phyloP scores from a whole-genome alignment of 1,284 basidiomycete species.

The Tilletia setariae region DNA sequence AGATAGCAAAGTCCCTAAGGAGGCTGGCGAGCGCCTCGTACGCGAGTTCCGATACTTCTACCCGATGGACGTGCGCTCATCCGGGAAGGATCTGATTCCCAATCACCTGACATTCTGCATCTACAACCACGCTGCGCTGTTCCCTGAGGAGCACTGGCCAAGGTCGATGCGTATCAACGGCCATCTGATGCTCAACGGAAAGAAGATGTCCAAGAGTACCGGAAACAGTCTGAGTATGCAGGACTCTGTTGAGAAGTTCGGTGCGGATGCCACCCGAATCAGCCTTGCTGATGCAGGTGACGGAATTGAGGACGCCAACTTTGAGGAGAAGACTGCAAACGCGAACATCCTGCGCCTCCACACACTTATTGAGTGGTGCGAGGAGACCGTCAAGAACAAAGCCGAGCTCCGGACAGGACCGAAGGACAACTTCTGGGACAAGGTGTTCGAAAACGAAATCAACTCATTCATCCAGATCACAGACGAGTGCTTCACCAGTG shows the following conservation, averaged over 20 bases:
- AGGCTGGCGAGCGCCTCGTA: constrained; percentile 78
- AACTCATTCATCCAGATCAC: constrained; percentile 78
- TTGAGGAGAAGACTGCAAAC: constrained; percentile 97
- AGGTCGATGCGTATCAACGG: constrained; percentile 89
- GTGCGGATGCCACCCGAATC: constrained; percentile 86
- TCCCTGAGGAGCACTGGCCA: constrained; percentile 92
- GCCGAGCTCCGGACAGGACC: constrained; percentile 65
- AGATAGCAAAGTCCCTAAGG: constrained; percentile 64
- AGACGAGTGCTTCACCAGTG: constrained; percentile 63
- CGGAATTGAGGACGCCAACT: constrained; percentile 95
- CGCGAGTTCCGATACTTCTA: constrained; percentile 97
- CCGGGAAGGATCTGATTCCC: constrained; percentile 96
- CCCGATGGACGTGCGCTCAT: constrained; percentile 95
- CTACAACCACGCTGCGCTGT: constrained; percentile 90
- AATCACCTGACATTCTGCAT: constrained; percentile 94
- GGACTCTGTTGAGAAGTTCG: constrained; percentile 64
- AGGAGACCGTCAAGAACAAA: constrained; percentile 69
- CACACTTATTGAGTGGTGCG: constrained; percentile 87
- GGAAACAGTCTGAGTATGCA: constrained; percentile 59
- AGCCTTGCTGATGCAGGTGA: constrained; percentile 95
- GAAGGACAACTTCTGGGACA: constrained; percentile 62
- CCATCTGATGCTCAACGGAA: constrained; percentile 94
- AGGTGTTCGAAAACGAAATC: constrained; percentile 87
- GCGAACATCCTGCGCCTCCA: constrained; percentile 92
- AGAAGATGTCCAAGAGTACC: constrained; percentile 98